phyloP scores from a whole-genome alignment of 441 rosid genomes.

The Bocquillonia castaneifolia region DNA sequence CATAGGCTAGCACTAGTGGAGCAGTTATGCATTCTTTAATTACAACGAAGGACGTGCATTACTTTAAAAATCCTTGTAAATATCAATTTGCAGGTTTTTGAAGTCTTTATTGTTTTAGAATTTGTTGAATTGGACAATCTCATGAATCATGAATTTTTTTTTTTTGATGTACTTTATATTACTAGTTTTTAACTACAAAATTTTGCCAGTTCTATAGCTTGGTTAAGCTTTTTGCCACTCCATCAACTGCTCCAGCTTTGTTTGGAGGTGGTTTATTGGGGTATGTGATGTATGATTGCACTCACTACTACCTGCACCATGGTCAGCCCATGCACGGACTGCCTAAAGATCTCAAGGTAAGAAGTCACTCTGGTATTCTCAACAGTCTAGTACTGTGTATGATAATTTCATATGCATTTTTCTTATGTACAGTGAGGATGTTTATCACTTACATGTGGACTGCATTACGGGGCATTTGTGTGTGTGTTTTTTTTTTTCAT shows the following conservation, averaged over 20 bases:
- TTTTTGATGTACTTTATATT: neutral
- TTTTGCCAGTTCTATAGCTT: conserved; percentile 71
- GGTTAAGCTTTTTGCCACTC: conserved; percentile 51
- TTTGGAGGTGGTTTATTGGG: conserved; percentile 91
- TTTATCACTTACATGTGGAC: neutral
- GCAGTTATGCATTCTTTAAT: neutral
- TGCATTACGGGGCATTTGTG: neutral
- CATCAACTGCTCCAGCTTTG: conserved; percentile 70
- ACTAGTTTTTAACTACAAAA: neutral
- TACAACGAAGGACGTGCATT: neutral
- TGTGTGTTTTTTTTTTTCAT: neutral
- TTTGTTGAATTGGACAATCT: neutral
- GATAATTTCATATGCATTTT: neutral
- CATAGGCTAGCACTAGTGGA: neutral
- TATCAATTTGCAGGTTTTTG: neutral
- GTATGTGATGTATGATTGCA: conserved; percentile 83
- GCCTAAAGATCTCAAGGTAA: conserved; percentile 79
- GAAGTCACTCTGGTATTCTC: neutral
- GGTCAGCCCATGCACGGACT: conserved; percentile 64
- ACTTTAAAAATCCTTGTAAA: neutral
- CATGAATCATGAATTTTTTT: neutral
- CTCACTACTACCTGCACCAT: conserved; percentile 93
- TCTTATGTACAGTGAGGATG: neutral
- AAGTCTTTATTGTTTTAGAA: neutral
- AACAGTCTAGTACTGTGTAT: neutral